phyloP scores from a whole-genome alignment of 2,329 filamentous ascomycete species.

The Camptophora hylomeconis region DNA sequence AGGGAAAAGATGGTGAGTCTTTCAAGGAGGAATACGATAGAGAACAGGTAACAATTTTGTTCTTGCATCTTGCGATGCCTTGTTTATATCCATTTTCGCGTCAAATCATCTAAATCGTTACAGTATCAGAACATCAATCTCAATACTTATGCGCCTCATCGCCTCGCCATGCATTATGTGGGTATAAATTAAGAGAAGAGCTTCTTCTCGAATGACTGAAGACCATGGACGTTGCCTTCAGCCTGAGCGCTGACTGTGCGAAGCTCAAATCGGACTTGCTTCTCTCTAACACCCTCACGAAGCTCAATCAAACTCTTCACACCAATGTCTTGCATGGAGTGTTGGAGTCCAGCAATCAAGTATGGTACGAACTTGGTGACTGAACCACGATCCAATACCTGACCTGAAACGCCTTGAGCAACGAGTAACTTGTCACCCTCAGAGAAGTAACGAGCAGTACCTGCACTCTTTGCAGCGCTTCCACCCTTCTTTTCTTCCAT shows the following conservation, averaged over 20 bases:
- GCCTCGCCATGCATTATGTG: conserved; percentile 1
- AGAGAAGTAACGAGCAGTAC: conserved; percentile 95
- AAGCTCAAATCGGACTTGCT: conserved; percentile 80
- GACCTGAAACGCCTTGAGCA: conserved; percentile 87
- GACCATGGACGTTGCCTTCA: conserved; percentile 88
- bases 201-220: conserved; percentile 99
- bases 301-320: conserved; percentile 66
- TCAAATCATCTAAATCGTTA: no score
- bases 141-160: no score
- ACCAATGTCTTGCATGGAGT: conserved; percentile 93
- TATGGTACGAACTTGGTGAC: conserved; percentile 94
- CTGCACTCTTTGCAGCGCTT: conserved; percentile 60
- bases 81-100: no score
- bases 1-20: no score
- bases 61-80: no score
- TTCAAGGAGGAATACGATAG: no score
- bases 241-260: conserved; percentile 87
- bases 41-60: no score
- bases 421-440: conserved; percentile 91
- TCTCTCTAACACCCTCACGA: conserved; percentile 59
- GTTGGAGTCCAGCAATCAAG: conserved; percentile 87
- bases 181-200: conserved; percentile 84
- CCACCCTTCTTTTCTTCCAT: conserved; percentile 97
- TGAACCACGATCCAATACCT: conserved; percentile 47
- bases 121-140: conserved; percentile 13